Evolutionary conservation across 2,329 filamentous ascomycete genomes (phyloP), one percentile per base, ranked within the genome.

Genomic region (Leptographium lundbergii): DNA sequence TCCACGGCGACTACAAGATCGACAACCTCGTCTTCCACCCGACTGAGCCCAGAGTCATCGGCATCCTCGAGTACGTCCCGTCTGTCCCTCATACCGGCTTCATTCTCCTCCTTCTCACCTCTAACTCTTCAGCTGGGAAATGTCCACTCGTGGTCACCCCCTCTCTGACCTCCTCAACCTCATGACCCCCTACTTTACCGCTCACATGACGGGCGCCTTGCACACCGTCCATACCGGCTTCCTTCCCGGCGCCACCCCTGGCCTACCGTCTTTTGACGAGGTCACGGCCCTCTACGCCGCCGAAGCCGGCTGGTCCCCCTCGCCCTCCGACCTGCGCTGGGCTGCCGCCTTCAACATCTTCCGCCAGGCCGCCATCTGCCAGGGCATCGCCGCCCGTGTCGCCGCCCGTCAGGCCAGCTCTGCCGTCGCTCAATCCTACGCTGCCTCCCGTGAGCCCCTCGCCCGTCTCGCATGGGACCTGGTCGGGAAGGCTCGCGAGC

Each of bases 1-100:
- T 97, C 34, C 94, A 97, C 68, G 94, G 94, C 42, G 94, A 99
- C 72, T 99, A 92, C 77, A 99, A 97, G 77, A 95, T 92, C 67
- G 88, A 94, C 71, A 94, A 94, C 66, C 71, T 92, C 64, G 84
- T 94, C 48, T 99, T 95, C 71, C 89, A 96, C 75, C 88, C 88
- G 73, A 91, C 88, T 0, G 87, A 92, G 70, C 84, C 91, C 6
- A 78, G 85, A 57, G 91, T 97, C 14, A 91, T 97, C 72, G 94
- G 92, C 4, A 91, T 97, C 58, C 75, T 97, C 6, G 94, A 99
- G 81, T 87, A 72, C 69, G 81, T 55, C 11, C 50, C 6, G 29
- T 50, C 51, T 58, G 4, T 1, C 24, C 47, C 32, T 19, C 19
- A 1, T 19, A n/a, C 14, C 24, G 14, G 22, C 25, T 29, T 47